A percentile compares a stretch with the other conserved stretches of the same genome.
Evolutionary conservation across 2,329 filamentous ascomycete species (phyloP).

Genomic region (Claviceps humidiphila): DNA sequence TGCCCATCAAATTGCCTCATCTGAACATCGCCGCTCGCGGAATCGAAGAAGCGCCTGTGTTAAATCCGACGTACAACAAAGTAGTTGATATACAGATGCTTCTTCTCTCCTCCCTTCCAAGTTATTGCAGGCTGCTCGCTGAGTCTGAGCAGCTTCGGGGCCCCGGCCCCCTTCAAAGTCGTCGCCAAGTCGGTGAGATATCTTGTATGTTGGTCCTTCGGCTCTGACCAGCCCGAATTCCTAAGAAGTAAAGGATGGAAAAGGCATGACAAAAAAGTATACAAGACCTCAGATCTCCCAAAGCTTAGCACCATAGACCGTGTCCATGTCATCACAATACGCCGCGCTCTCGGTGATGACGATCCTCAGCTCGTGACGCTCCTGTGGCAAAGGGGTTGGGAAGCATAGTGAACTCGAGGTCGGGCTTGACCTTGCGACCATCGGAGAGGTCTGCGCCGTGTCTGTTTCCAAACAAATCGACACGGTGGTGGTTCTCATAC

Average conservation of each 20-base stretch:
- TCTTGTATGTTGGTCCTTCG: background rate
- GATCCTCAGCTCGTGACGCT: slow-evolving; percentile 18
- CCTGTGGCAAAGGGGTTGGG: slow-evolving; percentile 29
- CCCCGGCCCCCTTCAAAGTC: background rate
- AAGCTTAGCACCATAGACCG: background rate
- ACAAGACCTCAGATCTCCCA: background rate
- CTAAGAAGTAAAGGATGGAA: background rate
- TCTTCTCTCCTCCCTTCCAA: background rate
- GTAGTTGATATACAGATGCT: too few relatives aligned
- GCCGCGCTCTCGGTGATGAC: slow-evolving; percentile 27
- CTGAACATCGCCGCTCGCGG: background rate
- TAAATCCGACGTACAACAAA: background rate
- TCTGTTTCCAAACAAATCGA: slow-evolving; percentile 37
- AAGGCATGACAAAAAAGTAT: background rate
- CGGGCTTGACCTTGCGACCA: slow-evolving; percentile 33
- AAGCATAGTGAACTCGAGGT: slow-evolving; percentile 31
- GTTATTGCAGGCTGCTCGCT: too few relatives aligned
- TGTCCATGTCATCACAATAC: slow-evolving; percentile 24
- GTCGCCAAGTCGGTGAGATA: background rate
- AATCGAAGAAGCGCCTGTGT: background rate
- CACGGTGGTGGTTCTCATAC: slow-evolving; percentile 34
- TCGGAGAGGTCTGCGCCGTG: slow-evolving; percentile 16
- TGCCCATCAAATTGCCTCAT: background rate
- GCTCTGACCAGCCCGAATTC: background rate
- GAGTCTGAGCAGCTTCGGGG: too few relatives aligned